A percentile compares a stretch with the other conserved stretches of the same genome.
Evolutionary conservation across 306 rosid species (phyloP).

Genomic region (Inga laurina): DNA sequence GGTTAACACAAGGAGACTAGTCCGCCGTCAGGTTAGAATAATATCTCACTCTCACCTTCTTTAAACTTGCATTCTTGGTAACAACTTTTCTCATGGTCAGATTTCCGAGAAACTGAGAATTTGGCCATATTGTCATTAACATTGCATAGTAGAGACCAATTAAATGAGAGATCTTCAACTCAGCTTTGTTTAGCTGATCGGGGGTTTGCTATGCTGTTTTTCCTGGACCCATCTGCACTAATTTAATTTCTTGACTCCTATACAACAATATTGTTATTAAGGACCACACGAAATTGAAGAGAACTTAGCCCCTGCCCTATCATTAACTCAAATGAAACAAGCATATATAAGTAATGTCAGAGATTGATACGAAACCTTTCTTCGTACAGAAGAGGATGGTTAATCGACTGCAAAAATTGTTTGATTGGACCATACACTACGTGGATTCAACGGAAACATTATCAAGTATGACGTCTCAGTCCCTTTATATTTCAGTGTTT

Average conservation of each 20-base stretch:
- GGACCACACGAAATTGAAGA: background rate
- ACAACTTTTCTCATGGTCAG: background rate
- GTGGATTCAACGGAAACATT: conserved; percentile 77
- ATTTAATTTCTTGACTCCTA: conserved; percentile 10
- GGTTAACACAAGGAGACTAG: conserved; percentile 76
- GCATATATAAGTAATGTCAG: background rate
- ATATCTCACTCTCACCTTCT: background rate
- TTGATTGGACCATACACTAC: conserved; percentile 73
- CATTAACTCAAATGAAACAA: conserved; percentile 6
- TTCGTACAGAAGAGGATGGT: conserved; percentile 74
- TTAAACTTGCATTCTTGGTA: conserved; percentile 10
- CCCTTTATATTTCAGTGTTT: background rate
- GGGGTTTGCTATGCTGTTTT: background rate
- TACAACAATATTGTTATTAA: conserved; percentile 11
- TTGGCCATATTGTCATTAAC: background rate
- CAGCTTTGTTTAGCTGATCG: background rate
- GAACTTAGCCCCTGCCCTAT: conserved; percentile 6
- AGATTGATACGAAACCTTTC: conserved; percentile 33
- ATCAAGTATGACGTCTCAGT: conserved; percentile 48
- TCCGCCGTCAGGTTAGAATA: conserved; percentile 78
- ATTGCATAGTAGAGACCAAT: background rate
- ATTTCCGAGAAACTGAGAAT: background rate
- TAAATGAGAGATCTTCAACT: background rate
- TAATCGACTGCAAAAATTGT: conserved; percentile 65
- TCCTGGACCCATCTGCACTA: background rate